phyloP scores from a whole-genome alignment of 2,329 filamentous ascomycete species.

The Penicillium sp. region DNA sequence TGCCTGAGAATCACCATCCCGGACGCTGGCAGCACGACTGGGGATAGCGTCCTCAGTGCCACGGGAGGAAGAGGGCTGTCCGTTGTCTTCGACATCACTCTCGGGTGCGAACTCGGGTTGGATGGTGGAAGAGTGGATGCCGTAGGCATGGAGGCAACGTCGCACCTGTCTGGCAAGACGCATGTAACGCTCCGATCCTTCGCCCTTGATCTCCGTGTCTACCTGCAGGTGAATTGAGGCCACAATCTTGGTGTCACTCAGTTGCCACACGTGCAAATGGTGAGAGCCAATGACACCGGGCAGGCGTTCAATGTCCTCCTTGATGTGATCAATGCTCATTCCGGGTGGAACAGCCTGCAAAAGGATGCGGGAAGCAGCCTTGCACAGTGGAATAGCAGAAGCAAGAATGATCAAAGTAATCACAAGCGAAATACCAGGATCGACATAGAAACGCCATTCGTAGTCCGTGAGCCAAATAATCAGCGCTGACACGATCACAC shows the following conservation, averaged over 20 bases:
- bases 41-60: conserved; percentile 19
- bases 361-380: conserved; percentile 69
- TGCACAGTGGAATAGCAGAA: conserved; percentile 54
- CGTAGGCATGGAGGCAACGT: conserved; percentile 88
- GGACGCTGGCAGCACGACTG: conserved; percentile 40
- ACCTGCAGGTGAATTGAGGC: conserved; percentile 93
- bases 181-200: conserved; percentile 83
- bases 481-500: conserved; percentile 65
- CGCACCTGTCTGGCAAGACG: conserved; percentile 78
- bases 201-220: conserved; percentile 81
- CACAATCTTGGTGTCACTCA: conserved; percentile 91
- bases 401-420: conserved; percentile 76
- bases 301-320: conserved; percentile 83
- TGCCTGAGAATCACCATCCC: conserved; percentile 38
- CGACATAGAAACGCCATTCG: conserved; percentile 80
- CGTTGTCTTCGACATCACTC: conserved; percentile 36
- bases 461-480: conserved; percentile 88
- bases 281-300: conserved; percentile 88
- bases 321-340: conserved; percentile 84
- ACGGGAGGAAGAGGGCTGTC: conserved; percentile 24
- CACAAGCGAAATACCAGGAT: conserved; percentile 88
- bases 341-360: conserved; percentile 91
- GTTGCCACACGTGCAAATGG: conserved; percentile 96
- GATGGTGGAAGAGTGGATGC: conserved; percentile 96
- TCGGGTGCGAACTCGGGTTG: conserved; percentile 74